A percentile compares a stretch with the other conserved stretches of the same genome.
Conservation (phyloP, 257 asterid genomes). For the Schizonepeta tenuifolia region DNA sequence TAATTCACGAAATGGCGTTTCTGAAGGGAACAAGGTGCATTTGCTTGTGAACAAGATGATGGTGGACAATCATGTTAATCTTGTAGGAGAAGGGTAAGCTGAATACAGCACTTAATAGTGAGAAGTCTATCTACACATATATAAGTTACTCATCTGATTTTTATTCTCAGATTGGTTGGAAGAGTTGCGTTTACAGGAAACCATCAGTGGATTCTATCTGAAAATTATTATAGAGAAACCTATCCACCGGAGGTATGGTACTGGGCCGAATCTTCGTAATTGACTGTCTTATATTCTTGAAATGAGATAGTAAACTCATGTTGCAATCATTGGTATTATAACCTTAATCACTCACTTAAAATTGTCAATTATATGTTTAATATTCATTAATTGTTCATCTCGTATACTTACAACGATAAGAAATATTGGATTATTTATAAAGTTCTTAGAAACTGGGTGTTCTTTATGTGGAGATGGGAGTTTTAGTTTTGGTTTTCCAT, state of each 20-base stretch:
- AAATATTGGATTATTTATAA: not conserved
- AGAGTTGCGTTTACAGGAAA: constrained; percentile 80
- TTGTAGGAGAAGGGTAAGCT: constrained; percentile 88
- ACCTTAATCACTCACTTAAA: not conserved
- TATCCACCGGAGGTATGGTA: constrained; percentile 76
- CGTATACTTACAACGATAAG: not conserved
- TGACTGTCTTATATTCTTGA: not conserved
- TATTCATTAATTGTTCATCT: constrained; percentile 1
- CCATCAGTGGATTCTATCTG: constrained; percentile 76
- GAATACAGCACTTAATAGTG: constrained; percentile 3
- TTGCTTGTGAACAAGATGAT: constrained; percentile 86
- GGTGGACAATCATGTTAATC: constrained; percentile 72
- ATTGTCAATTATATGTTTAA: not conserved
- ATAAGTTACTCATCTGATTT: constrained; percentile 20
- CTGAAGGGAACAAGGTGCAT: constrained; percentile 53
- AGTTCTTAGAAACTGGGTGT: not conserved
- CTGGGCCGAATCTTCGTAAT: not conserved
- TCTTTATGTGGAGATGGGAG: not conserved
- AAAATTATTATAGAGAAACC: constrained; percentile 50
- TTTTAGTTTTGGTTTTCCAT: not conserved
- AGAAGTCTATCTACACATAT: not conserved
- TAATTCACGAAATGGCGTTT: constrained; percentile 19
- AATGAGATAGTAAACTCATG: not conserved
- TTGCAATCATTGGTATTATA: not conserved
- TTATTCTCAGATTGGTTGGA: constrained; percentile 69